Conservation (phyloP, 2,329 filamentous ascomycete genomes). For the Fusarium siculi region DNA sequence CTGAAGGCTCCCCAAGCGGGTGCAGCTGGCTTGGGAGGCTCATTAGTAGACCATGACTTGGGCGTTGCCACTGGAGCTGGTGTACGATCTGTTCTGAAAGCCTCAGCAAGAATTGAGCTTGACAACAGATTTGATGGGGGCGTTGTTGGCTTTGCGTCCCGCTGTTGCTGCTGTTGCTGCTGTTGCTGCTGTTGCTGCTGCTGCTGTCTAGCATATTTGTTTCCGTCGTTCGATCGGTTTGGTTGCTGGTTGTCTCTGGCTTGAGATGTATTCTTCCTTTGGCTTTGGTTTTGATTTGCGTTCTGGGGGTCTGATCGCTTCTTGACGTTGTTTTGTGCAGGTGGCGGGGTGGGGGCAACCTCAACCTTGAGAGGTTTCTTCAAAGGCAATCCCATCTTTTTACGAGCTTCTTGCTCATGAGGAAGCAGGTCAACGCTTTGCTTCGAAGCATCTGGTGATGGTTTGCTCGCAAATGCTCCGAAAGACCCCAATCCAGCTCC, state of each 20-base stretch:
- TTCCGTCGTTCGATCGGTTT: neutral
- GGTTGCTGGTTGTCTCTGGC: neutral
- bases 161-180: conserved; percentile 2
- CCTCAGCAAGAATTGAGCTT: conserved; percentile 47
- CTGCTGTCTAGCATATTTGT: neutral
- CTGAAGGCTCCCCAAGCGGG: conserved; percentile 41
- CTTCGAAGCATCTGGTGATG: neutral
- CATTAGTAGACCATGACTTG: conserved; percentile 38
- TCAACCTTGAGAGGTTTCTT: conserved; percentile 23
- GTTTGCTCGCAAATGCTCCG: conserved; percentile 38
- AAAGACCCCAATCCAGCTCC: conserved; percentile 38
- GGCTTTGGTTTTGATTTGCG: conserved; percentile 2
- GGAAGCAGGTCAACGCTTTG: conserved; percentile 47
- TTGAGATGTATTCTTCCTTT: conserved; percentile 1
- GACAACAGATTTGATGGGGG: conserved; percentile 30
- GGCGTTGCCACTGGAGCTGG: conserved; percentile 43
- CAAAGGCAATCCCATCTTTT: conserved; percentile 38
- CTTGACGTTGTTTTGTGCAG: conserved; percentile 6
- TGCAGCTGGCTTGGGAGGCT: conserved; percentile 10
- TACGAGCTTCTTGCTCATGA: conserved; percentile 52
- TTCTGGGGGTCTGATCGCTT: neutral
- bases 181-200: conserved; percentile 20
- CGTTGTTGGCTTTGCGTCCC: neutral
- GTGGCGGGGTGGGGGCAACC: neutral
- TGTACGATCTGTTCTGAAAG: conserved; percentile 46